Evolutionary conservation across 768 basidiomycete genomes (phyloP).

Genomic region (Phaffia tasmanica): DNA sequence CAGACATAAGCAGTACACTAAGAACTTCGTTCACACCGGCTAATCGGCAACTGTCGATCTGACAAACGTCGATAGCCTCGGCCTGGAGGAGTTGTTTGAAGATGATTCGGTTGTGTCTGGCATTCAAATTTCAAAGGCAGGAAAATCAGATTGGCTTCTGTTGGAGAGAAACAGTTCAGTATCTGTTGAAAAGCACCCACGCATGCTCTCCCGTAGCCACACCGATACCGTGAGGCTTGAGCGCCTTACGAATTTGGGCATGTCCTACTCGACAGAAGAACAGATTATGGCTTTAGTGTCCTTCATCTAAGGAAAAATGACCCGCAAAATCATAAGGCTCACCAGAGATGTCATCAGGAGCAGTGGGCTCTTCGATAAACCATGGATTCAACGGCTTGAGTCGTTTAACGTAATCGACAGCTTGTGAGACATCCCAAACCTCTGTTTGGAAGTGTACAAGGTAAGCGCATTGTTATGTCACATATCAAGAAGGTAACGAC

Average conservation of each 20-base stretch:
- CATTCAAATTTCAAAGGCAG: not conserved
- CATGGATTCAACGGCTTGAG: slow-evolving; percentile 76
- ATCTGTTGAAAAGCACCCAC: not conserved
- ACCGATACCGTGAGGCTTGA: slow-evolving; percentile 69
- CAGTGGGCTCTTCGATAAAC: slow-evolving; percentile 77
- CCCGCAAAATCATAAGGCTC: not conserved
- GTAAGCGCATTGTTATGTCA: not conserved
- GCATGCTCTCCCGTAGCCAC: slow-evolving; percentile 93
- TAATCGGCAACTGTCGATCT: slow-evolving; percentile 87
- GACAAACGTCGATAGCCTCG: slow-evolving; percentile 85
- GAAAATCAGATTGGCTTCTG: not conserved
- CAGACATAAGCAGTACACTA: slow-evolving; percentile 76
- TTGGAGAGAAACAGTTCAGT: not conserved
- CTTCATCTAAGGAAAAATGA: not conserved
- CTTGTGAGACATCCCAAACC: slow-evolving; percentile 86
- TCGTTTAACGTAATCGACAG: slow-evolving; percentile 77
- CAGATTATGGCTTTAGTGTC: too few relatives aligned
- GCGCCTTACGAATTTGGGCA: slow-evolving; percentile 49
- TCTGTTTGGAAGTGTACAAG: not conserved
- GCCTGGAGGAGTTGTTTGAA: slow-evolving; percentile 84
- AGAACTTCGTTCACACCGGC: slow-evolving; percentile 92
- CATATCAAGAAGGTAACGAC: slow-evolving; percentile 2
- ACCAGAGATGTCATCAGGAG: slow-evolving; percentile 79
- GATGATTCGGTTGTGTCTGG: slow-evolving; percentile 67
- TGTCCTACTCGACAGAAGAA: slow-evolving; percentile 20